Base-by-base conservation (phyloP, 768 basidiomycete genomes). In the Podaxis mareebaensis region DNA sequence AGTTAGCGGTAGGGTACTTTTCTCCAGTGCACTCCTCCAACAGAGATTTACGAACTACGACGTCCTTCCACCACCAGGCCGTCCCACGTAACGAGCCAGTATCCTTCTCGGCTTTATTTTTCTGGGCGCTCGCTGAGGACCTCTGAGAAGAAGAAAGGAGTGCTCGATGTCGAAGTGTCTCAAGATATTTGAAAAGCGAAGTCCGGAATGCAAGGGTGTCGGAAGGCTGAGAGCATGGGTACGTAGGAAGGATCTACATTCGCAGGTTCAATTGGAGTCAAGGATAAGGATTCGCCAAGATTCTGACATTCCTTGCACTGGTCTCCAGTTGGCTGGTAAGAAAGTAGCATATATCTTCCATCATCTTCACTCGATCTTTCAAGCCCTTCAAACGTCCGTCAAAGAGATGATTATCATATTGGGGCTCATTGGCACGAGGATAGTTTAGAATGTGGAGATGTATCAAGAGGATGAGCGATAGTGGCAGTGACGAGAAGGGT, bases 1-100 rank as follows among this genome's bases (percentile, higher is more conserved):
- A 10, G 33, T 58, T 26, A 36, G 28, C 39, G 58, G 1, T 38
- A 33, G 64, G 74, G 51, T 54, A 85, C 84, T 77, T 77, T 60
- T 81, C 81, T 24, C 85, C 83, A 26, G 73, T 67, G 66, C 83
- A 86, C 65, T 86, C 84, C 63, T 86, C 85, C 28, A 86, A 67
- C 26, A 85, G 66, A 7, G 85, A 85, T 66, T 81, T 85, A 30
- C 85, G 77, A 3, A 85, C 83, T 3, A 84, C 74, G 2, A 85
- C 78, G 56, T 84, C 81, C 69, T 78, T 83, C 85, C 85, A 87
- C 85, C 85, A 86, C 79, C 76, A 79, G 2, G 74, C 73, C 5
- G 44, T 46, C 44, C 44, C 44, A 7, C 44, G 44, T 4, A 20
- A 2, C 33, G 2, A 46, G 40, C 66, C 33, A 28, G 33, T 24